These are phyloP conservation scores for Lanmaoa rubissima DNA, from an alignment of 768 basidiomycete species.

Conservation along the genomic window DNA sequence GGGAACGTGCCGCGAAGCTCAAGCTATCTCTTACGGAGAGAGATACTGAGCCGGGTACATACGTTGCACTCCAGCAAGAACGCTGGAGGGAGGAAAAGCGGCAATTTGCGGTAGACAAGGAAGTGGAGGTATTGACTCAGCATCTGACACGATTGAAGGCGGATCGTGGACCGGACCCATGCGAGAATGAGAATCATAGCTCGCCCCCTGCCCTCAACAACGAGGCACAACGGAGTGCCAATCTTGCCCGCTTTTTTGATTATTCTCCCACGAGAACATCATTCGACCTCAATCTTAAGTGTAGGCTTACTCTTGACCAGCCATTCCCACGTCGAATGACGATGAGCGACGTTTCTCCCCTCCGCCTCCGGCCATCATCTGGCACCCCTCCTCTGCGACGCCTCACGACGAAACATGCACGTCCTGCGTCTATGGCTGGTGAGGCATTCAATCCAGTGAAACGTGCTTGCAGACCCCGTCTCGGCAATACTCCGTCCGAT, in stretches of 20 bases:
- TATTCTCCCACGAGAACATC: constrained; percentile 34
- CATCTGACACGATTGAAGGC: constrained; percentile 34
- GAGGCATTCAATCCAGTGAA: constrained; percentile 30
- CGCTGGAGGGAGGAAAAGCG: constrained; percentile 53
- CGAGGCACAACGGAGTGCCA: constrained; percentile 33
- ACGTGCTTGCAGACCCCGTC: constrained; percentile 27
- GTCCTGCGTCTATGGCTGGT: constrained; percentile 25
- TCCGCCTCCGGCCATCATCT: constrained; percentile 34
- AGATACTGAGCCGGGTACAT: constrained; percentile 37
- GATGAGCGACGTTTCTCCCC: constrained; percentile 34
- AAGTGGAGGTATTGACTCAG: constrained; percentile 37
- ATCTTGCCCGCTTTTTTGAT: constrained; percentile 40
- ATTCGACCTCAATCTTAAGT: constrained; percentile 33
- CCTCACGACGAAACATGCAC: constrained; percentile 26
- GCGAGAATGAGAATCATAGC: constrained; percentile 18
- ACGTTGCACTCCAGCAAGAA: constrained; percentile 41
- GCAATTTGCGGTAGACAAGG: constrained; percentile 35
- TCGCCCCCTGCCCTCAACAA: constrained; percentile 17
- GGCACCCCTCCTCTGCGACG: constrained; percentile 27
- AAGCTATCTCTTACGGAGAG: constrained; percentile 38
- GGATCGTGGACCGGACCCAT: constrained; percentile 21
- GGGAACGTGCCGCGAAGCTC: constrained; percentile 41
- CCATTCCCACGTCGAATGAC: constrained; percentile 35
- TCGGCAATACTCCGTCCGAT: constrained; percentile 17
- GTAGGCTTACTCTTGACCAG: constrained; percentile 28